phyloP scores from a whole-genome alignment of 106 monocot genomes.

The Narthecium ossifragum region DNA sequence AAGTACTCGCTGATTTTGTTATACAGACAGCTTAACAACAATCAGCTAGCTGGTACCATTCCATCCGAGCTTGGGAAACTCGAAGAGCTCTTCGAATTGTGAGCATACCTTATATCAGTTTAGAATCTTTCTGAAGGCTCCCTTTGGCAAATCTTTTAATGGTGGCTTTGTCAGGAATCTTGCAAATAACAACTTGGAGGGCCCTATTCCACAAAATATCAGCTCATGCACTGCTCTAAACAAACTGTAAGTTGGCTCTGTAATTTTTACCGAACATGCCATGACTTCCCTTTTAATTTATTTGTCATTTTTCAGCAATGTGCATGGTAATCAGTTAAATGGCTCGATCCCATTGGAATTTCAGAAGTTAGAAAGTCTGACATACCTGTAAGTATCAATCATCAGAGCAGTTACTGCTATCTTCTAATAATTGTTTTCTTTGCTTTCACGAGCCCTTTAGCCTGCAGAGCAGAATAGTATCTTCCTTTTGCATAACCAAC shows the following conservation, averaged over 20 bases:
- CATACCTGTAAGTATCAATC: constrained; percentile 66
- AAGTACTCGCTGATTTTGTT: neutral
- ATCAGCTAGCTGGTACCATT: constrained; percentile 66
- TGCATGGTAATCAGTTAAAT: constrained; percentile 74
- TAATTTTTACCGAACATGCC: neutral
- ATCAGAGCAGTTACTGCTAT: no score
- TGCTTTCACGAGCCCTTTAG: no score
- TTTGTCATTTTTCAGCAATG: constrained; percentile 48
- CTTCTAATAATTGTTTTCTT: no score
- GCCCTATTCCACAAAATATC: constrained; percentile 77
- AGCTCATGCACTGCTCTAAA: constrained; percentile 82
- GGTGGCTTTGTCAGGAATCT: no score
- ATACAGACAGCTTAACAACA: constrained; percentile 76
- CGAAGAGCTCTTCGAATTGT: constrained; percentile 90
- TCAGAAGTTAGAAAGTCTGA: constrained; percentile 80
- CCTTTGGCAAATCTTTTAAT: no score
- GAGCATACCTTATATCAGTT: no score
- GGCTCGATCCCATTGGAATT: constrained; percentile 83
- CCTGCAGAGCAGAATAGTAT: no score
- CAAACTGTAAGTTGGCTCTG: constrained; percentile 58
- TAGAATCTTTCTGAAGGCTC: no score
- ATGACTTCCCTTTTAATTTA: neutral
- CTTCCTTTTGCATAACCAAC: no score
- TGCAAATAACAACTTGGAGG: constrained; percentile 85
- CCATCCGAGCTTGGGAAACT: constrained; percentile 89